phyloP scores from a whole-genome alignment of 225 moss, liverwort and hornwort species.

The Polytrichum formosum region DNA sequence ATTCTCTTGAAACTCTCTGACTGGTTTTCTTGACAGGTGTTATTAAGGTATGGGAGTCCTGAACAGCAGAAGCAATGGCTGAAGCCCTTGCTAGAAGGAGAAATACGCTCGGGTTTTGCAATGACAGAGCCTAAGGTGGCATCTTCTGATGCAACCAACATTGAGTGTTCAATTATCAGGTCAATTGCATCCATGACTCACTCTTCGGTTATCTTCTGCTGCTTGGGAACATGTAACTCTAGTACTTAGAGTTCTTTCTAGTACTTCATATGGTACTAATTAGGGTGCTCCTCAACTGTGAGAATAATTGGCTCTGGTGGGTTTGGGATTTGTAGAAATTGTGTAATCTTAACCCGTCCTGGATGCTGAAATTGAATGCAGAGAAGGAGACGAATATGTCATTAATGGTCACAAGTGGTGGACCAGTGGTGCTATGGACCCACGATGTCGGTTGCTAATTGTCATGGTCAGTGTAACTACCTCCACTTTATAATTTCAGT shows the following conservation, averaged over 20 bases:
- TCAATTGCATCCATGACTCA: slow-evolving; percentile 14
- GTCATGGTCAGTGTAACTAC: slow-evolving; percentile 70
- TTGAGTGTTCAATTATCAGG: slow-evolving; percentile 88
- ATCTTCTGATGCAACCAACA: slow-evolving; percentile 98
- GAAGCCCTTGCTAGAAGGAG: slow-evolving; percentile 87
- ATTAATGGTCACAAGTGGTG: slow-evolving; percentile 99
- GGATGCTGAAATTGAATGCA: slow-evolving; percentile 20
- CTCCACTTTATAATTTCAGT: background rate
- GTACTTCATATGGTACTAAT: too few relatives aligned
- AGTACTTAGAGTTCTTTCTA: too few relatives aligned
- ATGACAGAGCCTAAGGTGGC: slow-evolving; percentile 99
- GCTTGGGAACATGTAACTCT: too few relatives aligned
- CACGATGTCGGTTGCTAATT: slow-evolving; percentile 93
- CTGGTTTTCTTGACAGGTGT: slow-evolving; percentile 41
- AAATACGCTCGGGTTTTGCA: slow-evolving; percentile 96
- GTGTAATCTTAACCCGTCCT: background rate
- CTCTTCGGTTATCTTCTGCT: too few relatives aligned
- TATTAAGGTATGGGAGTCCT: slow-evolving; percentile 82
- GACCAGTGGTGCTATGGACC: slow-evolving; percentile 99
- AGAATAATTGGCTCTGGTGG: background rate
- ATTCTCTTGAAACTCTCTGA: background rate
- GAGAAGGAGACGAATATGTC: slow-evolving; percentile 74
- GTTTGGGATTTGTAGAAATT: background rate
- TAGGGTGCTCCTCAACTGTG: background rate
- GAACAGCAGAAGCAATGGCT: slow-evolving; percentile 90